A percentile compares a stretch with the other conserved stretches of the same genome.
These are phyloP conservation scores for Colletotrichum sp. DNA, from an alignment of 2,329 filamentous ascomycete genomes.

Conservation along the genomic window DNA sequence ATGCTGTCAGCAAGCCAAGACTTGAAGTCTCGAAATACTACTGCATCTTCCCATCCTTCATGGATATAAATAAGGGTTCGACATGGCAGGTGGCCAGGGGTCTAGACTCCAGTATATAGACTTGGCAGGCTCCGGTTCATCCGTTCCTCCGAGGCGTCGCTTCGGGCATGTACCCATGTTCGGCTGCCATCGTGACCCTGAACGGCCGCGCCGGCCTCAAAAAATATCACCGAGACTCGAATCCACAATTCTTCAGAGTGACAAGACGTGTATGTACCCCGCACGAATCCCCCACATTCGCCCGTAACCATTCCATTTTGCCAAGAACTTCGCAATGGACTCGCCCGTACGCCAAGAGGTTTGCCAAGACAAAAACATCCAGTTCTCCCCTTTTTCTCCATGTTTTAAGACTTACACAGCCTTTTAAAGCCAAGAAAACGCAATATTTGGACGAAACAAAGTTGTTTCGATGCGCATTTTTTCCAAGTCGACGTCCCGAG, in stretches of 20 bases:
- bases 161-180: background rate
- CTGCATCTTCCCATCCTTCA: background rate
- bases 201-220: background rate
- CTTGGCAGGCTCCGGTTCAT: background rate
- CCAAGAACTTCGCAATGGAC: background rate
- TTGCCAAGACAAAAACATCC: background rate
- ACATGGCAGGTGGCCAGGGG: background rate
- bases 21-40: background rate
- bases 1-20: background rate
- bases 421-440: background rate
- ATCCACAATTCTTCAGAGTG: background rate
- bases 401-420: background rate
- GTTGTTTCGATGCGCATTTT: background rate
- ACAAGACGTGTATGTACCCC: background rate
- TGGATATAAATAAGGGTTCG: background rate
- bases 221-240: background rate
- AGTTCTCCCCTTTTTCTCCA: background rate
- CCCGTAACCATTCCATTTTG: background rate
- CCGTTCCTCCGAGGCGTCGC: background rate
- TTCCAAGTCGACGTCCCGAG: background rate
- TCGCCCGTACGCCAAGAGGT: background rate
- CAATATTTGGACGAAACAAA: constrained; percentile 6
- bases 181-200: background rate
- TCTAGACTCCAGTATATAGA: background rate
- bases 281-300: constrained; percentile 1